Base-by-base conservation (phyloP, 1,284 basidiomycete genomes). In the Blastosporella zonata region DNA sequence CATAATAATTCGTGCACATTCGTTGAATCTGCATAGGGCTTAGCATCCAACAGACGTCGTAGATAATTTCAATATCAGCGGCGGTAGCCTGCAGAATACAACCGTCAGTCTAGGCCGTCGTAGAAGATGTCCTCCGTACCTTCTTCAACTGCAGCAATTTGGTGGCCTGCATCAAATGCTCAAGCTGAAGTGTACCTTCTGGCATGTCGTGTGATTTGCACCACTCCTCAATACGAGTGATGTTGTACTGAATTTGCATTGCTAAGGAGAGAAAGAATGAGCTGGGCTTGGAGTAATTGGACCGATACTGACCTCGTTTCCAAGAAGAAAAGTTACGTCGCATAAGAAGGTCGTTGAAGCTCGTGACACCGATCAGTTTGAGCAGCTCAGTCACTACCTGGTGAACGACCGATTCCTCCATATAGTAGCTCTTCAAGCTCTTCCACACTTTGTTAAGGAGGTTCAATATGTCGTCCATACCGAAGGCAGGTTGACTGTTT, bases 171-270 rank as follows among this genome's bases (percentile, higher is more conserved):
- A 98, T 97, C 68, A 99, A 81, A 68, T 99, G 96, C 72, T 99
- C 97, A 44, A 99, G 78, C 67, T 99, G 97, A 29, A 99, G 77
- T 10, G 93, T 93, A 17, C 97, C 97, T 66, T 99, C 97, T 0
- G 97, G 97, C 93, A 99, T 97, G 67, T 97, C 95, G 62, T 95
- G 92, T 15, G 92, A 93, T 71, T 95, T 96, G 76, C 92, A 94
- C 93, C 93, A 91, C 70, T 96, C 92, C 66, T 99, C 97, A 62
- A 99, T 93, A 35, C 97, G 85, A 36, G 94, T 97, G 64, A 97
- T 96, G 66, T 97, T 97, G 71, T 98, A 97, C 65, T 98, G 95
- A 52, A 97, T 97, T 78, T 97, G 95, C 95, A 98, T 97, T 5
- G 94, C 93, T 96, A 57, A 28, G 47, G 25, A 27, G 40, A 27